Conservation (phyloP, 2,329 filamentous ascomycete species). For the Penicillium olsonii region DNA sequence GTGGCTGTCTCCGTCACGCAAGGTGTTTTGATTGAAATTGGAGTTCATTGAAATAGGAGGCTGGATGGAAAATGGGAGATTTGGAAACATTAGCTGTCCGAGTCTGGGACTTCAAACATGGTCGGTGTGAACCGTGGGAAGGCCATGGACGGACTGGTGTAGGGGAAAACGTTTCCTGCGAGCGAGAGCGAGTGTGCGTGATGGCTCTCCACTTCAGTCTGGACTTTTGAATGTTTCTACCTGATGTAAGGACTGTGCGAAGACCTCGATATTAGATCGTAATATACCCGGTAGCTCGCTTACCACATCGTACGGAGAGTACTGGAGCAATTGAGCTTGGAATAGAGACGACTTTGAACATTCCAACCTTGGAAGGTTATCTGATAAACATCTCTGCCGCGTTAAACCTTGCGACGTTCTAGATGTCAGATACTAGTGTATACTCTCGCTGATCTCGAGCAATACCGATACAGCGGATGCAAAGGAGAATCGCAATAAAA, state of each 20-base stretch:
- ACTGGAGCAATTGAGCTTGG: too few species aligned
- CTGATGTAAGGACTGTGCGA: conserved; percentile 1
- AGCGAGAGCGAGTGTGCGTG: neutral
- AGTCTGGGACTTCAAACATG: neutral
- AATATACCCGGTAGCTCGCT: neutral
- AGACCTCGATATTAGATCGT: neutral
- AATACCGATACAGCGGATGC: neutral
- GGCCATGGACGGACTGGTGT: too few species aligned
- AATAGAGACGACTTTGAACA: too few species aligned
- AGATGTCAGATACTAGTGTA: neutral
- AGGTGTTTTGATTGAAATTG: neutral
- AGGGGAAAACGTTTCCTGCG: neutral
- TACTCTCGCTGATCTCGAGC: neutral
- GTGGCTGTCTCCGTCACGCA: conserved; percentile 8
- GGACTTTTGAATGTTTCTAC: conserved; percentile 2
- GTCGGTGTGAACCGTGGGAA: neutral
- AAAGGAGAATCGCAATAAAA: neutral
- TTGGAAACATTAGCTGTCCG: neutral
- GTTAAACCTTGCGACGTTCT: neutral
- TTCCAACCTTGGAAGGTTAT: too few species aligned
- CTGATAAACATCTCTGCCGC: neutral
- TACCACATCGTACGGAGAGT: neutral
- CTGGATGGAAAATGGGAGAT: neutral
- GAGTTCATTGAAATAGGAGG: neutral
- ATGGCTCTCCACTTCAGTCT: conserved; percentile 3